These are phyloP conservation scores for Dacryopinax spathularia DNA, from an alignment of 768 basidiomycete genomes.

Conservation along the genomic window DNA sequence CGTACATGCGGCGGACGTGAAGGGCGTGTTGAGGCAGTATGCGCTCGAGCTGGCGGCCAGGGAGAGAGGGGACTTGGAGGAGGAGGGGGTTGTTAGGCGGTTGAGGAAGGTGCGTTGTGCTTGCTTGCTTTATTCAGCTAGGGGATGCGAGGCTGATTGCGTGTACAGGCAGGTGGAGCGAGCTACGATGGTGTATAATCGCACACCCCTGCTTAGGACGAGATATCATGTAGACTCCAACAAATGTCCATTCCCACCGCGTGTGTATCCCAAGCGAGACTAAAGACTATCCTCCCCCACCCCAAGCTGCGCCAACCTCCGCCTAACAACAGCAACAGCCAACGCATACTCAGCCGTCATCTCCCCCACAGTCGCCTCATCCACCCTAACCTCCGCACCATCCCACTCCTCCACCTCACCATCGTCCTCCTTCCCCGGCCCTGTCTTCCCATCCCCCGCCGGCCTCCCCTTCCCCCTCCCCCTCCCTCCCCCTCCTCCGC, in stretches of 20 bases:
- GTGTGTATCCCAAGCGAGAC: too few species aligned
- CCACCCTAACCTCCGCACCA: neutral
- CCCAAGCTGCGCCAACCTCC: neutral
- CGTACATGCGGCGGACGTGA: constrained; percentile 81
- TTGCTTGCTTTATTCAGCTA: constrained; percentile 13
- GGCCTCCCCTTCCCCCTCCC: too few species aligned
- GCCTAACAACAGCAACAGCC: neutral
- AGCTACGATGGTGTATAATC: constrained; percentile 58
- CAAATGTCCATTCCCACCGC: too few species aligned
- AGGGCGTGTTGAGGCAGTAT: constrained; percentile 54
- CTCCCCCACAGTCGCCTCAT: neutral
- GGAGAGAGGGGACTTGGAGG: constrained; percentile 69
- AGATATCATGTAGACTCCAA: neutral
- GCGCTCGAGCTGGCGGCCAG: constrained; percentile 81
- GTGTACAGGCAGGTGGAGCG: constrained; percentile 61
- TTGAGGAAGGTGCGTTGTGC: constrained; percentile 56
- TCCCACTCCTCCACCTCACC: too few species aligned
- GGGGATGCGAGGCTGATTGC: neutral
- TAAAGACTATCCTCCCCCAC: neutral
- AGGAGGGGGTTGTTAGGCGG: constrained; percentile 69
- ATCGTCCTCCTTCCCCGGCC: too few species aligned
- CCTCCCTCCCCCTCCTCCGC: neutral
- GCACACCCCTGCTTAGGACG: neutral
- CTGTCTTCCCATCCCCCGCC: too few species aligned
- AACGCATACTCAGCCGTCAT: neutral